Evolutionary conservation across 83 land plant genomes (phyloP), one percentile per base, ranked within the genome.

Genomic region (Picea abies): DNA sequence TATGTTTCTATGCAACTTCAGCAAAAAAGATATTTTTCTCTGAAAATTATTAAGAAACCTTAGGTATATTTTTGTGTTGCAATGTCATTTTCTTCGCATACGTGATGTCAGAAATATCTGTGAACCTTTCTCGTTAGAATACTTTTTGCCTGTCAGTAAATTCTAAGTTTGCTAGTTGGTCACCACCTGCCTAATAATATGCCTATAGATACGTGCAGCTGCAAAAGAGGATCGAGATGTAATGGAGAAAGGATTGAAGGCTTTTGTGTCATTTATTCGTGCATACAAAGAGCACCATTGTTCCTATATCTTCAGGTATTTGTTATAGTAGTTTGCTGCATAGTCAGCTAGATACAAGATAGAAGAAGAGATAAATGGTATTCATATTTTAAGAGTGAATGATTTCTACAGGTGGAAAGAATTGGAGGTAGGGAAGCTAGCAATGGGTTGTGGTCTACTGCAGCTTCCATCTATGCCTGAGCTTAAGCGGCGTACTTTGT

Each of bases 271-370:
- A 11, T 98, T 84, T 80, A 81, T 98, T 22, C 97, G 99, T 84
- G 99, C 99, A 22, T 98, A 98, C 63, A 98, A 96, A 81, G 99
- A 98, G 87, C 99, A 98, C 76, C 97, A 94, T 37, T 98, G 99
- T 88, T 89, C 97, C n/a, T 98, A 90, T 79, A 96, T 98, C 29
- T 98, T 98, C 92, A 90, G 95, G 99, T 96, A 77, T 70, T 22
- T 64, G n/a, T 41, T 16, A n/a, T 39, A 39, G 37, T 35, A 8
- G 47, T 25, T 32, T 5, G 17, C 16, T 35, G 32, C n/a, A 16
- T 39, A 41, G 9, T 20, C 56, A 37, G 20, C 47, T 41, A 32
- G 16, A 19, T 83, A 62, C 15, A 8, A 73, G 58, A 44, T 19
- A 20, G 39, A 71, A 44, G 4, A 71, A 73, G n/a, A 2, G 15